Evolutionary conservation across 1,284 basidiomycete species (phyloP).

Genomic region (Pyrrhoderma noxium): DNA sequence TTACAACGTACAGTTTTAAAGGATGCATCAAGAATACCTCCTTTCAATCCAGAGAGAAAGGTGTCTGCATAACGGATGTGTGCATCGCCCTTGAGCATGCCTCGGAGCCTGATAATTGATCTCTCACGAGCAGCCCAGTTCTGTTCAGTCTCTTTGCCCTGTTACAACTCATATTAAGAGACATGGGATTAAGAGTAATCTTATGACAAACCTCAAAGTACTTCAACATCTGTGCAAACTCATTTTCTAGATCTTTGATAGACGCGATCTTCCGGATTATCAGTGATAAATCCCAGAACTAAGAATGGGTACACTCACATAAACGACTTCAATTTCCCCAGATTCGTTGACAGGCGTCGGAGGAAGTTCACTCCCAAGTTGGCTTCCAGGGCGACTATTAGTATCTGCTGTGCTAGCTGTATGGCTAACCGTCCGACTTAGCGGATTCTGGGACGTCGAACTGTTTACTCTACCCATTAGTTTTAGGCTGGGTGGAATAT

Average conservation of each 20-base stretch:
- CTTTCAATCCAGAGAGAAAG: slow-evolving; percentile 71
- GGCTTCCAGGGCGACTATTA: slow-evolving; percentile 13
- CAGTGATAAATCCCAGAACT: slow-evolving; percentile 13
- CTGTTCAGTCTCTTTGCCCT: slow-evolving; percentile 95
- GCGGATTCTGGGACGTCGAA: slow-evolving; percentile 26
- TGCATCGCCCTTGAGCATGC: slow-evolving; percentile 86
- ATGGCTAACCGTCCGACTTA: slow-evolving; percentile 44
- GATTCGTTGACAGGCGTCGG: slow-evolving; percentile 15
- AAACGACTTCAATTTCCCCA: slow-evolving; percentile 9
- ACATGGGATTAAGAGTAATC: not conserved
- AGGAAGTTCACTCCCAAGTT: slow-evolving; percentile 11
- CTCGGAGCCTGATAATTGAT: slow-evolving; percentile 73
- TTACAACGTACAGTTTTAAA: slow-evolving; percentile 70
- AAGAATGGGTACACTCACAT: slow-evolving; percentile 10
- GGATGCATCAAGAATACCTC: slow-evolving; percentile 74
- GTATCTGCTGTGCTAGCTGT: slow-evolving; percentile 24
- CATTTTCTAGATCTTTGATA: slow-evolving; percentile 75
- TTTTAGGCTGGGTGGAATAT: slow-evolving; percentile 66
- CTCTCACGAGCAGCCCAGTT: slow-evolving; percentile 90
- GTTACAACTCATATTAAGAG: slow-evolving; percentile 9
- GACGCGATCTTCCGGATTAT: slow-evolving; percentile 65
- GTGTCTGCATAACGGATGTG: slow-evolving; percentile 66
- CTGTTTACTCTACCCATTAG: slow-evolving; percentile 47
- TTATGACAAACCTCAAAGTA: slow-evolving; percentile 66
- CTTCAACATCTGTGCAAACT: slow-evolving; percentile 73